These are phyloP conservation scores for Lomentospora prolificans DNA, from an alignment of 2,329 filamentous ascomycete species.

Conservation along the genomic window DNA sequence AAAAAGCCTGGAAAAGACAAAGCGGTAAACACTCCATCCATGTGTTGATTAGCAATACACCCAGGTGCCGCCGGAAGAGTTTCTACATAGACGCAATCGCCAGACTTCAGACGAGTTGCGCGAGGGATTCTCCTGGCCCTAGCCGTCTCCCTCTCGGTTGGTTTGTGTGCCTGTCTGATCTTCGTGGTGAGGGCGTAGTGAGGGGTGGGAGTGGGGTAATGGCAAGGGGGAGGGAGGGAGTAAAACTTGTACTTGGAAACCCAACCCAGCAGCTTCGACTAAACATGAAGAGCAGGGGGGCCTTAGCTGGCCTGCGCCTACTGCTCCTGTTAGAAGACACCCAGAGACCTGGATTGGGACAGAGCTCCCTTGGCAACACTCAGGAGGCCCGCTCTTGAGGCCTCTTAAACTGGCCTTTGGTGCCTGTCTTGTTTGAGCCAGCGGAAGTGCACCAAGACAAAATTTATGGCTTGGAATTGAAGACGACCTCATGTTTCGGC, in stretches of 20 bases:
- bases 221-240: background rate
- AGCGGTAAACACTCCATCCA: background rate
- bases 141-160: background rate
- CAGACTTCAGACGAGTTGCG: constrained; percentile 6
- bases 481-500: too few species aligned
- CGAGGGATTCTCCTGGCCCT: background rate
- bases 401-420: too few species aligned
- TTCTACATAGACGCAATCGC: background rate
- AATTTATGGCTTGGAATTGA: too few species aligned
- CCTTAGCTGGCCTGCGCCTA: background rate
- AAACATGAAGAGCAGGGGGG: background rate
- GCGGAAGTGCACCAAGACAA: too few species aligned
- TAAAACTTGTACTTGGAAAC: constrained; percentile 2
- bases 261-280: background rate
- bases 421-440: too few species aligned
- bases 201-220: constrained; percentile 11
- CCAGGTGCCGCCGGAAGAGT: background rate
- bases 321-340: too few species aligned
- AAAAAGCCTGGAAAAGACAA: background rate
- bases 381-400: too few species aligned
- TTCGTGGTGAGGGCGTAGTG: constrained; percentile 14
- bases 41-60: background rate
- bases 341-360: too few species aligned
- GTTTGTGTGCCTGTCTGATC: constrained; percentile 17
- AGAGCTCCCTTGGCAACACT: too few species aligned